These are phyloP conservation scores for Phytophthora melonis DNA, from an alignment of 352 stramenopile genomes.

Conservation along the genomic window DNA sequence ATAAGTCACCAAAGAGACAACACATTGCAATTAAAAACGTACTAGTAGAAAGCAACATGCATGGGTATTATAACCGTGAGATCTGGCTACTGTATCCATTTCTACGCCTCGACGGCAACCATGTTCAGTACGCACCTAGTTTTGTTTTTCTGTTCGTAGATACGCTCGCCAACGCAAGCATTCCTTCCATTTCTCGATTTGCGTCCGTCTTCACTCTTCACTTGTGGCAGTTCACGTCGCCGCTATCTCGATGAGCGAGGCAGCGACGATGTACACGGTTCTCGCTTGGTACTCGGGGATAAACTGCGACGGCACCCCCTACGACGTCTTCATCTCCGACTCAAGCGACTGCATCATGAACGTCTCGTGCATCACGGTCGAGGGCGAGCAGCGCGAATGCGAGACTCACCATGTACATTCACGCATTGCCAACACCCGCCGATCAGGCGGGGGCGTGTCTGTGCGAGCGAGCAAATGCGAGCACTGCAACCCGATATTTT, in stretches of 20 bases:
- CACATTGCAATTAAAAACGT: no score
- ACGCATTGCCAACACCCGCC: no score
- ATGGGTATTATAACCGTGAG: no score
- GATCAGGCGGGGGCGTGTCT: no score
- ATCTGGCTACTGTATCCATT: not conserved
- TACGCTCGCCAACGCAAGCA: not conserved
- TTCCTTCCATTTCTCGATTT: not conserved
- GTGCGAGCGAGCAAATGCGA: no score
- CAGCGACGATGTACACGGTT: conserved; percentile 2
- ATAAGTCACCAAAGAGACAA: no score
- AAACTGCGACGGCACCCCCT: conserved; percentile 2
- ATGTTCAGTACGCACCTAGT: not conserved
- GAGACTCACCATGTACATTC: no score
- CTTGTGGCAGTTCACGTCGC: not conserved
- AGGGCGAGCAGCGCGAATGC: no score
- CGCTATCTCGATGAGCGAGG: not conserved
- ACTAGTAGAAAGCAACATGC: no score
- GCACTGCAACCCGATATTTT: no score
- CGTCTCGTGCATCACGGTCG: no score
- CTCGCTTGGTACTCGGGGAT: conserved; percentile 3
- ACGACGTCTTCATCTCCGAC: conserved; percentile 17
- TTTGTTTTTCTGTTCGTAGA: not conserved
- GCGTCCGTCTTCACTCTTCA: not conserved
- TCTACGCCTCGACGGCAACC: not conserved
- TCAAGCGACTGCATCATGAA: not conserved